Evolutionary conservation across 2,329 filamentous ascomycete genomes (phyloP).

Genomic region (Cryphonectria nitschkei): DNA sequence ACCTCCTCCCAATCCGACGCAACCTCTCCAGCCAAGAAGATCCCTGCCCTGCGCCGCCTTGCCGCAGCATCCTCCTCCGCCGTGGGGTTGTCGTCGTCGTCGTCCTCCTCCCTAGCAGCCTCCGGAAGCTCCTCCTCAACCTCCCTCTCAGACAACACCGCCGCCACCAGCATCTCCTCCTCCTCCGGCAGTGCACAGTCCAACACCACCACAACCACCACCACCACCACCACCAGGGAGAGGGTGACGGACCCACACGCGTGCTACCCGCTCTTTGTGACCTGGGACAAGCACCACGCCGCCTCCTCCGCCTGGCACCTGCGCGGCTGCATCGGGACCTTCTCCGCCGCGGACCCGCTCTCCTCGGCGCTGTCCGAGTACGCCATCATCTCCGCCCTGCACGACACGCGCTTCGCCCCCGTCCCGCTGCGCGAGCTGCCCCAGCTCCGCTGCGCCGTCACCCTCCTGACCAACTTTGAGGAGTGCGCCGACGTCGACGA

Average conservation of each 20-base stretch:
- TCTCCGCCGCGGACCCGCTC: constrained; percentile 72
- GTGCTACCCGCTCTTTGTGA: constrained; percentile 84
- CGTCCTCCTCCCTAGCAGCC: constrained; percentile 37
- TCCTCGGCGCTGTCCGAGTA: constrained; percentile 76
- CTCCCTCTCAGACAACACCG: constrained; percentile 35
- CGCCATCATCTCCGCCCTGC: constrained; percentile 75
- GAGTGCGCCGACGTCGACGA: constrained; percentile 73
- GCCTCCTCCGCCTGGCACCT: constrained; percentile 68
- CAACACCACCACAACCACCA: constrained; percentile 39
- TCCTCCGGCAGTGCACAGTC: constrained; percentile 33
- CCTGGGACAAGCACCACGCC: constrained; percentile 72
- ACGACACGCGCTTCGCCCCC: constrained; percentile 65
- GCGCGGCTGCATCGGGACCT: constrained; percentile 95
- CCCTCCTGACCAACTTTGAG: constrained; percentile 86
- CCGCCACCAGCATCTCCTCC: constrained; percentile 40
- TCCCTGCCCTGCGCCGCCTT: constrained; percentile 49
- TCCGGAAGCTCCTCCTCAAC: constrained; percentile 39
- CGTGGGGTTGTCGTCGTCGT: background rate
- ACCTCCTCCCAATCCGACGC: constrained; percentile 17
- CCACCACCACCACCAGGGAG: constrained; percentile 35
- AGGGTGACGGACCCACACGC: constrained; percentile 38
- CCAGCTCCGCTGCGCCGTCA: constrained; percentile 68
- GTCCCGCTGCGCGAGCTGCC: constrained; percentile 59
- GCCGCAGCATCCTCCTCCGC: constrained; percentile 36
- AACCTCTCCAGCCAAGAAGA: constrained; percentile 37